Evolutionary conservation across 2,329 filamentous ascomycete species (phyloP).

Genomic region (Ascosphaera pollenicola): DNA sequence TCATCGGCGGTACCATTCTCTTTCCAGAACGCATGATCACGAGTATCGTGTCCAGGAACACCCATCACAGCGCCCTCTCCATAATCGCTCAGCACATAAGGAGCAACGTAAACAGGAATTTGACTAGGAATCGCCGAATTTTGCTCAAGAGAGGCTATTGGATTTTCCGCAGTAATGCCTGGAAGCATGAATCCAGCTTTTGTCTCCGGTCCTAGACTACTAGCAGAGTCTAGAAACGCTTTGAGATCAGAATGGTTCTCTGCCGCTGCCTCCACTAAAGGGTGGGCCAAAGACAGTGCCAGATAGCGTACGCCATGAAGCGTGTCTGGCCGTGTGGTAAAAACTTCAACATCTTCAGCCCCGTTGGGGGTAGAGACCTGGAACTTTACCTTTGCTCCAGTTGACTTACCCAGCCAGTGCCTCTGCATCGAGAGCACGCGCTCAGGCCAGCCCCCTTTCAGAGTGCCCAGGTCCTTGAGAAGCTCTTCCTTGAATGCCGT

Average conservation of each 20-base stretch:
- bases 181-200: slow-evolving; percentile 46
- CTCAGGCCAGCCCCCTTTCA: slow-evolving; percentile 57
- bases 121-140: slow-evolving; percentile 17
- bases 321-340: slow-evolving; percentile 69
- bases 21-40: slow-evolving; percentile 64
- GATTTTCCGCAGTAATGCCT: slow-evolving; percentile 40
- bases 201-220: slow-evolving; percentile 31
- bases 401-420: slow-evolving; percentile 71
- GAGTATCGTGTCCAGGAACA: slow-evolving; percentile 61
- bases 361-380: slow-evolving; percentile 24
- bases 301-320: slow-evolving; percentile 74
- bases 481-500: slow-evolving; percentile 55
- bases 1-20: slow-evolving; percentile 39
- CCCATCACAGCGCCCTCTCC: slow-evolving; percentile 83
- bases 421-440: slow-evolving; percentile 62
- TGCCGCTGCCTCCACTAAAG: slow-evolving; percentile 41
- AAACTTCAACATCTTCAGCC: slow-evolving; percentile 40
- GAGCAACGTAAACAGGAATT: slow-evolving; percentile 58
- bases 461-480: slow-evolving; percentile 44
- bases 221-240: slow-evolving; percentile 38
- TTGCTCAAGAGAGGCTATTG: slow-evolving; percentile 34
- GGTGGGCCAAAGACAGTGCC: slow-evolving; percentile 52
- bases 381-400: slow-evolving; percentile 52
- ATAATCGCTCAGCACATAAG: slow-evolving; percentile 69
- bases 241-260: slow-evolving; percentile 37